Percentiles rank a stretch among this genome's conserved stretches.
These are phyloP conservation scores for Wickerhamomyces xylosicus DNA, from an alignment of 805 yeast species.

Conservation along the genomic window DNA sequence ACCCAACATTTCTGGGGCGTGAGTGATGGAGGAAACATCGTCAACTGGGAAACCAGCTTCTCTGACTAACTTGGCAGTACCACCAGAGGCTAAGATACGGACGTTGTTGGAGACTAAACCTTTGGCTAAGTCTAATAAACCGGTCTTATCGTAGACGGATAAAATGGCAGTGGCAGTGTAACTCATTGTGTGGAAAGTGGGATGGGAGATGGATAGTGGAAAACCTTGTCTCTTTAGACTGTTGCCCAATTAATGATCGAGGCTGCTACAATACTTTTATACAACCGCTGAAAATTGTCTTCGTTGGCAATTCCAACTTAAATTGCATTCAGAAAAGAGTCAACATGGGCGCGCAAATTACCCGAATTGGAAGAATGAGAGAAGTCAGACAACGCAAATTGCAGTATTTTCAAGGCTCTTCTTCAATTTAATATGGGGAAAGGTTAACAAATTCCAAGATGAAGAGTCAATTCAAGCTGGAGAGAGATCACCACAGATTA, in stretches of 20 bases:
- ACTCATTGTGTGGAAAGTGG: background rate
- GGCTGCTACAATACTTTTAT: background rate
- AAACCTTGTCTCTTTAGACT: no score
- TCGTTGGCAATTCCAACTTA: background rate
- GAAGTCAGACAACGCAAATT: no score
- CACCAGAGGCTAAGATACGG: slow-evolving; percentile 92
- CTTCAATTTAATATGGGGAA: no score
- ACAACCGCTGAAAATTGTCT: background rate
- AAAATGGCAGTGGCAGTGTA: slow-evolving; percentile 81
- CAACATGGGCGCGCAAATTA: background rate
- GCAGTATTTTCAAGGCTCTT: no score
- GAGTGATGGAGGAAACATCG: slow-evolving; percentile 89
- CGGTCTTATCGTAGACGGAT: slow-evolving; percentile 96
- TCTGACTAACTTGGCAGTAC: slow-evolving; percentile 88
- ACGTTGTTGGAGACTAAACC: slow-evolving; percentile 85
- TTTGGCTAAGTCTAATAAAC: slow-evolving; percentile 89
- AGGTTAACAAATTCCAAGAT: no score
- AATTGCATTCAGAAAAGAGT: background rate
- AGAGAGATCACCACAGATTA: no score
- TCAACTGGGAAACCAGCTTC: slow-evolving; percentile 98
- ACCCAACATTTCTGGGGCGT: slow-evolving; percentile 98
- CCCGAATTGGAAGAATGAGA: background rate
- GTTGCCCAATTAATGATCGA: no score
- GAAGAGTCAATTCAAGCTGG: no score
- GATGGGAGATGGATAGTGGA: background rate